Evolutionary conservation across 1,284 basidiomycete genomes (phyloP), one percentile per base, ranked within the genome.

Genomic region (Sphagnurus paluster): DNA sequence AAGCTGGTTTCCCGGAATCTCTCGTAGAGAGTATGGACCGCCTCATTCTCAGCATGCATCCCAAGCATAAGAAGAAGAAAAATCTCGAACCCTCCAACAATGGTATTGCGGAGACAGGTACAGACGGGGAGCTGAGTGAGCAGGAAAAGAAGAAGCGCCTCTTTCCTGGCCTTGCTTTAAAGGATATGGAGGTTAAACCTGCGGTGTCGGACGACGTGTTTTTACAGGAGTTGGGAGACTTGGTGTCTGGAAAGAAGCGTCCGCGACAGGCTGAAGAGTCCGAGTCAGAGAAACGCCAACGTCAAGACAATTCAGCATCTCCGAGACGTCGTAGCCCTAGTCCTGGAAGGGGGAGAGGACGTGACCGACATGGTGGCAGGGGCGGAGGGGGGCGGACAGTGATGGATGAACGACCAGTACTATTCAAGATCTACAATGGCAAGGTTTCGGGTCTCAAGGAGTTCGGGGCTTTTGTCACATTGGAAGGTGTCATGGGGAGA

Each of bases 341-440:
- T 62, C 81, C 83, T 26, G 69, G 68, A 26, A 72, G 80, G 53
- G 74, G 72, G 26, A 68, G 80, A 48, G 69, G 71, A 39, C 65
- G 71, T 53, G 68, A 76, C 33, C 49, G 58, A 19, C 66, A 72
- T 44, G 63, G 72, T 41, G 68, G 68, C 32, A 66, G 70, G 53
- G 61, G 66, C 56, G 66, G 70, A 42, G 54, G 72, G 34, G 68
- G 72, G 2, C 68, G 77, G 33, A 60, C 67, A 7, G 58, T 61
- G 19, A 40, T 88, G 35, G 93, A 99, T 63, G 91, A 96, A 32
- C 76, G 76, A 42, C 94, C 97, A 0, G 73, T 98, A 1, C 64
- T 98, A 30, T 98, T 87, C 82, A 98, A 98, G 75, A 93, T 98
- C 37, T 99, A 99, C 69, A 77, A 82, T 49, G 96, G 94, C 5